Evolutionary conservation across 2,329 filamentous ascomycete species (phyloP).

Genomic region (Chrysosporium queenslandicum): DNA sequence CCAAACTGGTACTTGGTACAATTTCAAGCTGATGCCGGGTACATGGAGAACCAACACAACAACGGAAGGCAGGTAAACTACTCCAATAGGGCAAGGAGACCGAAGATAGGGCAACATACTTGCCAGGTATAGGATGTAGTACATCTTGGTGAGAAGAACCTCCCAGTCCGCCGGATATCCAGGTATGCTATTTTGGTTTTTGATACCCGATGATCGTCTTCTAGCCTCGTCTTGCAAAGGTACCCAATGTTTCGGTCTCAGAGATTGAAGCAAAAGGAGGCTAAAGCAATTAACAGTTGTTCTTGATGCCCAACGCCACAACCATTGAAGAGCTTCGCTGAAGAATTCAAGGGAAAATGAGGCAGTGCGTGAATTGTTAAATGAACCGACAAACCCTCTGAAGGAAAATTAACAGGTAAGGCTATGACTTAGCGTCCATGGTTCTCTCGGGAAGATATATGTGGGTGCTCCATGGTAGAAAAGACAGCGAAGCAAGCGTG

Average conservation of each 20-base stretch:
- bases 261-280: not conserved
- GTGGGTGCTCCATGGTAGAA: constrained; percentile 14
- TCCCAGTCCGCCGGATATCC: constrained; percentile 8
- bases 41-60: not conserved
- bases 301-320: constrained; percentile 15
- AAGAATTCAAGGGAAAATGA: constrained; percentile 14
- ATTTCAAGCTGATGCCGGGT: not conserved
- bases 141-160: constrained; percentile 27
- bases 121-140: constrained; percentile 56
- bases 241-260: constrained; percentile 1
- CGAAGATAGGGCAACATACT: constrained; percentile 48
- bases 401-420: constrained; percentile 11
- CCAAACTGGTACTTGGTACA: constrained; percentile 3
- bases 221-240: constrained; percentile 6
- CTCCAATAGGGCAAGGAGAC: constrained; percentile 8
- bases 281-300: constrained; percentile 10
- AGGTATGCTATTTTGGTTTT: constrained; percentile 1
- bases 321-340: constrained; percentile 11
- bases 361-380: constrained; percentile 15
- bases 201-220: constrained; percentile 19
- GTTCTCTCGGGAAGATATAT: constrained; percentile 8
- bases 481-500: constrained; percentile 20
- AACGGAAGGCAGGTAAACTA: constrained; percentile 1
- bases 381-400: constrained; percentile 13
- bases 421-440: constrained; percentile 5